A percentile compares a stretch with the other conserved stretches of the same genome.
phyloP scores from a whole-genome alignment of 2,329 filamentous ascomycete genomes.

The Didymella keratinophila region DNA sequence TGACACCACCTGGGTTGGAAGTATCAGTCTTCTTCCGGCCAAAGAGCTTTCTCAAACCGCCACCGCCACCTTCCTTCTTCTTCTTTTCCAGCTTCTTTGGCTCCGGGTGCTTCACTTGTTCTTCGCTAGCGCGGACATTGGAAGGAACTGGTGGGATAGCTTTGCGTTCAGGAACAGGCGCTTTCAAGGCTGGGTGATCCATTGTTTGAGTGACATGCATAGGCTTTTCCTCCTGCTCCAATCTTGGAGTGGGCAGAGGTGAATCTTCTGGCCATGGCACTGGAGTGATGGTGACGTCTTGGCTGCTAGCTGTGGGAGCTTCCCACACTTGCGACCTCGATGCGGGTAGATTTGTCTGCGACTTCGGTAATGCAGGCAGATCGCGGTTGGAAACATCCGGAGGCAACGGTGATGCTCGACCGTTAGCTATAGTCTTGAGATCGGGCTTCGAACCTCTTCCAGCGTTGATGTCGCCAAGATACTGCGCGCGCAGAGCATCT shows the following conservation, averaged over 20 bases:
- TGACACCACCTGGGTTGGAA: slow-evolving; percentile 22
- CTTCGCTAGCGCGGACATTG: slow-evolving; percentile 31
- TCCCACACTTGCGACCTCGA: slow-evolving; percentile 23
- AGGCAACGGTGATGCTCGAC: slow-evolving; percentile 38
- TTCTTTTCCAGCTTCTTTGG: slow-evolving; percentile 51
- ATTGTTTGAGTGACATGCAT: slow-evolving; percentile 28
- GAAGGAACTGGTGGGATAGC: slow-evolving; percentile 25
- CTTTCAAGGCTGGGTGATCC: slow-evolving; percentile 55
- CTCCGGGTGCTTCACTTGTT: slow-evolving; percentile 25
- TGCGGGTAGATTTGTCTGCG: slow-evolving; percentile 33
- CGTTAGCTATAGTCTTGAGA: slow-evolving; percentile 46
- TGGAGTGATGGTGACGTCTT: slow-evolving; percentile 45
- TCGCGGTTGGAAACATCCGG: slow-evolving; percentile 48
- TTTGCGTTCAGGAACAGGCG: slow-evolving; percentile 43
- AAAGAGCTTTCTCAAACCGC: slow-evolving; percentile 53
- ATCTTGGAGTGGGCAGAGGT: slow-evolving; percentile 38
- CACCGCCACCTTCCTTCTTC: slow-evolving; percentile 43
- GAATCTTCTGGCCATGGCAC: slow-evolving; percentile 42
- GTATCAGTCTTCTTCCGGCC: slow-evolving; percentile 49
- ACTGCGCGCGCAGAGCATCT: slow-evolving; percentile 83
- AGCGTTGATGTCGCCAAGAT: slow-evolving; percentile 75
- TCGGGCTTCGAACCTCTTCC: slow-evolving; percentile 70
- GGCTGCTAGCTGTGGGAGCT: slow-evolving; percentile 19
- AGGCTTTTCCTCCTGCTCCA: slow-evolving; percentile 42
- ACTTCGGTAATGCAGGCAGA: slow-evolving; percentile 53